These are phyloP conservation scores for Clavispora asparagi DNA, from an alignment of 805 yeast species.

Conservation along the genomic window DNA sequence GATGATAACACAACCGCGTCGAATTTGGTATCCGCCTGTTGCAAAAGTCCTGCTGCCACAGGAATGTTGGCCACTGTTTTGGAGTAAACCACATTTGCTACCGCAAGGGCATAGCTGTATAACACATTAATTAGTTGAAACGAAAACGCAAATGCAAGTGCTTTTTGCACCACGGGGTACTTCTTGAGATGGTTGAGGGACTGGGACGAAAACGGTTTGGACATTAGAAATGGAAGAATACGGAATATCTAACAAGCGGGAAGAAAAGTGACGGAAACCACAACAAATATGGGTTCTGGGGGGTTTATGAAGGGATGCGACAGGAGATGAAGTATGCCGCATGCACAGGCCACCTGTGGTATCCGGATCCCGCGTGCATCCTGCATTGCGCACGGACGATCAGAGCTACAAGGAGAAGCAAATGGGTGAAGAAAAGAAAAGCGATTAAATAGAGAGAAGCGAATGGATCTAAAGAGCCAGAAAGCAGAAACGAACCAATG, in stretches of 20 bases:
- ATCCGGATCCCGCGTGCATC: not conserved
- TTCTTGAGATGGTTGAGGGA: constrained; percentile 28
- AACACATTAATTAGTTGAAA: constrained; percentile 22
- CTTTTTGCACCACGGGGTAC: constrained; percentile 24
- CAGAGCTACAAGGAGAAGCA: no score
- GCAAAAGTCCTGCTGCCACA: constrained; percentile 12
- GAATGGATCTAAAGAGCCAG: no score
- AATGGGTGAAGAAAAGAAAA: no score
- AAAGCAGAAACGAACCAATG: no score
- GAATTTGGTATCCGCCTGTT: constrained; percentile 19
- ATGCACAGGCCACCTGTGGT: not conserved
- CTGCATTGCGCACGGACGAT: no score
- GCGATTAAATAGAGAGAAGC: no score
- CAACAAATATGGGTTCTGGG: constrained; percentile 3
- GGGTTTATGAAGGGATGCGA: constrained; percentile 2
- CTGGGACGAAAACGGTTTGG: constrained; percentile 27
- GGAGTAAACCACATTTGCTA: constrained; percentile 18
- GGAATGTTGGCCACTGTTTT: constrained; percentile 20
- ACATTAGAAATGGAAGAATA: constrained; percentile 4
- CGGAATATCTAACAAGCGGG: no score
- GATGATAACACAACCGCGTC: constrained; percentile 19
- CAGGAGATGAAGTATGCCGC: not conserved
- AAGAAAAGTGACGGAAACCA: not conserved
- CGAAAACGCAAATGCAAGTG: constrained; percentile 20
- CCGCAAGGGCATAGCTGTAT: constrained; percentile 17